Evolutionary conservation across 306 rosid genomes (phyloP), one percentile per base, ranked within the genome.

Genomic region (Prunus campanulata): DNA sequence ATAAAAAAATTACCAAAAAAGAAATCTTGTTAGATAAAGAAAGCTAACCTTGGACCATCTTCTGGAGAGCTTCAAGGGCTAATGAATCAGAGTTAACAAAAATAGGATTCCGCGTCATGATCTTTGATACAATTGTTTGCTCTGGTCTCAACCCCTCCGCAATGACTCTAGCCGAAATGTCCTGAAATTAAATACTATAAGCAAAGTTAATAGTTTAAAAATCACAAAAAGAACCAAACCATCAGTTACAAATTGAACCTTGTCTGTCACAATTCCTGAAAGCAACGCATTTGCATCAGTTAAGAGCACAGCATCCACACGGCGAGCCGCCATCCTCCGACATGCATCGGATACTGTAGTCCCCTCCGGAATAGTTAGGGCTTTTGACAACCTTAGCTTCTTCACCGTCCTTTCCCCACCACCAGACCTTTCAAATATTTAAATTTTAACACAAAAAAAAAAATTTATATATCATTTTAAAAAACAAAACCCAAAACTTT

Each of bases 311-410:
- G 97, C 89, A 68, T 89, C 83, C 32, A 95, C 93, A 15, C 97
- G 98, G 32, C 98, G 93, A 70, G 97, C 91, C 20, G 98, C 90
- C 98, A 95, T 95, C 19, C 97, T 70, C 25, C 97, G 84, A 60
- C 98, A 95, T 3, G 98, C 97, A 44, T 95, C 97, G 11, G 90
- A 95, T 47, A 92, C 93, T n/a, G 93, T 88, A 3, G 97, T 92
- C 72, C 87, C 93, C 69, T 95, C 98, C 0, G 97, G 91, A 77
- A 95, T 95, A 11, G 98, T 95, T 24, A 92, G 97, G 27, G 98
- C 98, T 83, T 90, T 95, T 1, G 93, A 84, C 70, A 92, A 71
- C 74, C 92, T 78, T 62, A 95, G 97, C 92, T 88, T 95, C 92
- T 84, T 92, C 72, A 95, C 98, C 3, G 97, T 92, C 89, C 97